Evolutionary conservation across 108 stramenopile species (phyloP), one percentile per base, ranked within the genome.

Genomic region (Skeletonema marinoi): DNA sequence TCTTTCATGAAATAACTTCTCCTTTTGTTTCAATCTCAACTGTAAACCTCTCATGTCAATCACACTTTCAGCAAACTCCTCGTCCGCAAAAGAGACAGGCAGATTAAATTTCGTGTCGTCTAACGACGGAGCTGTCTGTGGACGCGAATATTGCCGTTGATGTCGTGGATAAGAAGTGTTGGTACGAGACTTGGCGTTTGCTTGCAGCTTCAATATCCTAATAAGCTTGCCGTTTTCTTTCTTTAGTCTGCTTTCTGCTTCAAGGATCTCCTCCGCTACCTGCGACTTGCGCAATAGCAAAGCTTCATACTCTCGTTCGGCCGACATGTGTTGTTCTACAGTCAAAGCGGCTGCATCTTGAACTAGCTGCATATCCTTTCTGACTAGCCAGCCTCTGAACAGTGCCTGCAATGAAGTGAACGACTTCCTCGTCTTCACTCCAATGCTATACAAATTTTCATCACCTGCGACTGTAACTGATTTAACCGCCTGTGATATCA

Each of bases 181-280:
- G 56, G 31, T 32, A 12, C 67, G 70, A 25, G 70, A 68, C 13
- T 6, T 25, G 25, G 25, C 25, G 25, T 25, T 39, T 14, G 46
- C 69, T 17, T 54, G 25, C 46, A 78, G 44, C 39, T 71, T 56
- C 39, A 78, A 33, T 50, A 78, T 71, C 60, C 70, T 44, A 36
- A 60, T 44, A 38, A 77, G 36, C 41, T 62, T 70, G 62, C 41
- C 62, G n/a, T 70, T 77, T 32, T 77, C 50, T 64, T 7, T 16
- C 36, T 78, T 65, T 6, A 78, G 30, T 63, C 51, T 65, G 29
- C 44, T 63, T 51, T 78, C 70, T 39, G 77, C 70, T 62, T 71
- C 12, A 32, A 64, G 65, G 30, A 71, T 50, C 12, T 78, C 70
- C 44, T 78, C 54, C 25, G 58, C 70, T n/a, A 71, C 39, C 48